Evolutionary conservation across 2,329 filamentous ascomycete species (phyloP), one percentile per base, ranked within the genome.

Genomic region (Fusarium begoniae): DNA sequence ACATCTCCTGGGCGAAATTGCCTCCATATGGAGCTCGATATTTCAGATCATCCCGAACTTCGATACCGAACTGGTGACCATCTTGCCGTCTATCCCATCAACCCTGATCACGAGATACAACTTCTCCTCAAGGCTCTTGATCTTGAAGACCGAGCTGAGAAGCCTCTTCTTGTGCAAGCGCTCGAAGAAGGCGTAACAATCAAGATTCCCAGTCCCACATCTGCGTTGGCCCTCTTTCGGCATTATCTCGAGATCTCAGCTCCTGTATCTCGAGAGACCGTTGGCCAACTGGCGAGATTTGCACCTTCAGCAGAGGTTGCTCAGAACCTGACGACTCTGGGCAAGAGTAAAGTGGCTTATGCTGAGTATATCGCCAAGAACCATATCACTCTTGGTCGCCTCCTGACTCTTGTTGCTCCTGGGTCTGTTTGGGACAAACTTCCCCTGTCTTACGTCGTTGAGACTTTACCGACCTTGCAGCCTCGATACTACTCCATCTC

Each of bases 401-500:
- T 81, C 4, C 69, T 81, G 2, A 48, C 66, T 9, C 53, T 77
- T 1, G 63, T 66, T 4, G 73, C 65, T 10, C 66, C 64, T n/a
- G 73, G 67, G 14, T 24, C 28, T 9, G 30, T 67, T 10, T 81
- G 79, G 78, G 55, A 63, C 4, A 57, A 70, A 3, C 32, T 81
- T 12, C 78, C 79, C 0, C 82, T 92, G 9, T 84, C 85, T 3
- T 84, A 87, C 54, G 88, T 91, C 78, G 82, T 92, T 12, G 84
- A 87, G 57, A 87, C 87, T 76, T 84, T 91, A 2, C 87, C 88
- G 3, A 84, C 85, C 0, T 50, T 76, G 14, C 70, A 88, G 18
- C 84, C 89, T 15, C 87, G 90, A 8, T 89, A 90, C 69, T 91
- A 91, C 79, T 89, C 87, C 12, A 91, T 91, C 66, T 91, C 89